Evolutionary conservation across 371 early-diverging fungal species (phyloP).

Genomic region (Lichtheimia ornata): DNA sequence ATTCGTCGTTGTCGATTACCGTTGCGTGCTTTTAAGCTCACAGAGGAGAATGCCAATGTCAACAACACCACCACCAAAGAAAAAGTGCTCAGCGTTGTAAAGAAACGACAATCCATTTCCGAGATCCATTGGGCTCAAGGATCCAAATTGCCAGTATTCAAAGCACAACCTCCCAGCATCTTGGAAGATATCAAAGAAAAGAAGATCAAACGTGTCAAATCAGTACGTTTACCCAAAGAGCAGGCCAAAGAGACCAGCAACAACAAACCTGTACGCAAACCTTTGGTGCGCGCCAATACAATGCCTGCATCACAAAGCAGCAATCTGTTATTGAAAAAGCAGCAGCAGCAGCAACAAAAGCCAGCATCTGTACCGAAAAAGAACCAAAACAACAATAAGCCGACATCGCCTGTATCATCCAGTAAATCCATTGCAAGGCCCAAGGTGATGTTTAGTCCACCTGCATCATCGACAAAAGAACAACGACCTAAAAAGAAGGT

Average conservation of each 20-base stretch:
- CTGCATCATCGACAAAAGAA: conserved; percentile 6
- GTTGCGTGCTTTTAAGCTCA: conserved; percentile 36
- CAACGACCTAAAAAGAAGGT: conserved; percentile 25
- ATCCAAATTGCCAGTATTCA: conserved; percentile 43
- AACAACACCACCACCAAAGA: conserved; percentile 31
- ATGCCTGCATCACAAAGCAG: conserved; percentile 20
- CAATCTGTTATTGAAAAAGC: conserved; percentile 5
- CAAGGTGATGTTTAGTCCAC: conserved; percentile 13
- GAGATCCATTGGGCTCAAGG: conserved; percentile 42
- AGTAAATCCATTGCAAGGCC: not conserved
- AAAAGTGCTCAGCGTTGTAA: conserved; percentile 34
- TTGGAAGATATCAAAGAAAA: conserved; percentile 4
- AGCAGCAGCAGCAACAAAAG: no score
- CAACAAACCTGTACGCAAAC: conserved; percentile 12
- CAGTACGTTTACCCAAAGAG: conserved; percentile 14
- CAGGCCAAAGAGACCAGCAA: not conserved
- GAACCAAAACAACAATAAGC: not conserved
- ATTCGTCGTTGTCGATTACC: conserved; percentile 38
- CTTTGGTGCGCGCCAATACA: conserved; percentile 22
- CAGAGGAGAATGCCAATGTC: conserved; percentile 20
- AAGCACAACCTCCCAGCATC: conserved; percentile 11
- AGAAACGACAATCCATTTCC: conserved; percentile 38
- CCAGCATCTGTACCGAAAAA: no score
- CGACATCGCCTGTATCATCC: conserved; percentile 5
- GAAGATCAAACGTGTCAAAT: conserved; percentile 10